These are phyloP conservation scores for Saturnispora besseyi DNA, from an alignment of 805 yeast genomes.

Conservation along the genomic window DNA sequence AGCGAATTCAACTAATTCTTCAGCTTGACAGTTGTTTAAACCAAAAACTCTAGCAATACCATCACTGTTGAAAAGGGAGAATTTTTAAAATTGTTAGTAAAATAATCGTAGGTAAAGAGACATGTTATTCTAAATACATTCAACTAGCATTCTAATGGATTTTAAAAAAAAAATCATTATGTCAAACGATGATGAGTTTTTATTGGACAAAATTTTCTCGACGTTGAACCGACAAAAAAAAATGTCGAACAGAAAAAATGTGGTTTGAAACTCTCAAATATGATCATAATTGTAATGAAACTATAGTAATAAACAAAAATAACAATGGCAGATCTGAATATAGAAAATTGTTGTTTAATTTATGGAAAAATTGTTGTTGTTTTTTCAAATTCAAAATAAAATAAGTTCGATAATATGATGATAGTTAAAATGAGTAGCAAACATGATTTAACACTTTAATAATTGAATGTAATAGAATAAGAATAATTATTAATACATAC, in stretches of 20 bases:
- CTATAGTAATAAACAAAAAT: too few species aligned
- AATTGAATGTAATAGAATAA: background rate
- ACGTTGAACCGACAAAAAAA: background rate
- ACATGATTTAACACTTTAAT: too few species aligned
- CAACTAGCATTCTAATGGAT: background rate
- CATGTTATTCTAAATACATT: background rate
- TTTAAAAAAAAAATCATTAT: background rate
- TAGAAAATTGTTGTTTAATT: too few species aligned
- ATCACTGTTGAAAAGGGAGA: conserved; percentile 52
- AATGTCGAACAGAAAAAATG: background rate
- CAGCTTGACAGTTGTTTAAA: conserved; percentile 99
- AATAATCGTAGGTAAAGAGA: conserved; percentile 6
- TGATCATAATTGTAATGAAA: too few species aligned
- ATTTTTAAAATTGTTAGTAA: background rate
- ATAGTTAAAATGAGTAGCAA: too few species aligned
- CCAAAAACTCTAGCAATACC: conserved; percentile 99
- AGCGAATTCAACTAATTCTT: conserved; percentile 97
- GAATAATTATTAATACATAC: conserved; percentile 38
- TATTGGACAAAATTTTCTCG: conserved; percentile 1
- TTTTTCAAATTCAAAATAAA: too few species aligned
- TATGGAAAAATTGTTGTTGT: too few species aligned
- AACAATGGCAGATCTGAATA: too few species aligned
- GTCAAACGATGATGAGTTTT: background rate
- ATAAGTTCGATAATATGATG: too few species aligned
- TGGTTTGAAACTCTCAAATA: too few species aligned